These are phyloP conservation scores for Boletus tylopilopsis DNA, from an alignment of 768 basidiomycete species.

Conservation along the genomic window DNA sequence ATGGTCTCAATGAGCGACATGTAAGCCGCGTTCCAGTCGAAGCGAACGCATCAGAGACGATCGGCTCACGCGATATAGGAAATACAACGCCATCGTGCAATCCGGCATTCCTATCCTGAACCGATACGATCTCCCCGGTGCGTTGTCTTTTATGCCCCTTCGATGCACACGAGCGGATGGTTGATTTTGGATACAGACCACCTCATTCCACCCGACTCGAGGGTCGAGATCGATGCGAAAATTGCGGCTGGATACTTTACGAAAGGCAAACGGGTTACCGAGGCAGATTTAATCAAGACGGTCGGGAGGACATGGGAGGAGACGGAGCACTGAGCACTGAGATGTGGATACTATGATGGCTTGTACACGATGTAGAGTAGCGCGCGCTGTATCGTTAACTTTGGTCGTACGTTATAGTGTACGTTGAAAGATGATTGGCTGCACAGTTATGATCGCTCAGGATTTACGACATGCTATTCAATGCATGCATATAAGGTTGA, in stretches of 20 bases:
- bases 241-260: slow-evolving; percentile 93
- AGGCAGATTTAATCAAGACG: slow-evolving; percentile 80
- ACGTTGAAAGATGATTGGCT: too few relatives aligned
- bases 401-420: too few relatives aligned
- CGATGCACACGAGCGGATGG: neutral
- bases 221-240: slow-evolving; percentile 96
- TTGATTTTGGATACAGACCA: slow-evolving; percentile 46
- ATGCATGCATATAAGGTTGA: too few relatives aligned
- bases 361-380: slow-evolving; percentile 1
- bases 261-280: slow-evolving; percentile 68
- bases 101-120: slow-evolving; percentile 79
- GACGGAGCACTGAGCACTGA: slow-evolving; percentile 77
- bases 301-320: slow-evolving; percentile 91
- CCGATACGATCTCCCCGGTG: slow-evolving; percentile 85
- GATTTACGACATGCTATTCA: too few relatives aligned
- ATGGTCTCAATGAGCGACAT: slow-evolving; percentile 92
- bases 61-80: slow-evolving; percentile 42
- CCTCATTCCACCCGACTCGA: slow-evolving; percentile 84
- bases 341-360: too few relatives aligned
- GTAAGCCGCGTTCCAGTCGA: slow-evolving; percentile 26
- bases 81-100: slow-evolving; percentile 91
- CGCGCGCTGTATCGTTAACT: neutral
- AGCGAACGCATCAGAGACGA: neutral
- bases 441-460: too few relatives aligned
- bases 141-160: slow-evolving; percentile 11